Base-by-base conservation (phyloP, 2,329 filamentous ascomycete species). In the Colletotrichum kahawae region DNA sequence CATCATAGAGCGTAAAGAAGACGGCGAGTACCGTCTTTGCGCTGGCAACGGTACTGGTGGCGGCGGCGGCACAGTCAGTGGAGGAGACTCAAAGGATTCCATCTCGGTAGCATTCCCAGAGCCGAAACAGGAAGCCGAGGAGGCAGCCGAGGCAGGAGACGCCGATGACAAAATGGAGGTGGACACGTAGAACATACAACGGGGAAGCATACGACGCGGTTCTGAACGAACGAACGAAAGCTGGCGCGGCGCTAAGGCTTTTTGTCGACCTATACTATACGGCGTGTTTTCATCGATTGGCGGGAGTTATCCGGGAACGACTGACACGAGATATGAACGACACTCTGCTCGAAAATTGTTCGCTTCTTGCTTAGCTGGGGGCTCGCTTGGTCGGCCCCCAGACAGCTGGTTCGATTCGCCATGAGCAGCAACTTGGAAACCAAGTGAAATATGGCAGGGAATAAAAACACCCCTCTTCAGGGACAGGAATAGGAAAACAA, bases 1-100 rank as follows among this genome's bases (percentile, higher is more conserved):
- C 8, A 93, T 93, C 77, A 92, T 93, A 72, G 90, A 92, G 78
- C 83, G 85, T 9, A 88, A 87, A 71, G 88, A 87, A 18, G 88
- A 89, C 69, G 90, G 90, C 6, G 89, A 90, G 77, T 93, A 91
- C 79, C 87, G 87, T 48, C 84, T 93, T n/a, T 86, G 86, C 76
- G 82, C 80, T 36, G 86, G 87, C 36, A 85, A 84, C 21, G 86
- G 82, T 57, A 80, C 80, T 60, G 81, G 82, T 18, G 79, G 57
- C 33, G 75, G 59, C 31, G 51, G 51, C 33, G 63, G 43, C 34
- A 31, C 66, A 43, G 56, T 66, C 43, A 36, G 62, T 33, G 72
- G 77, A 65, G 36, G 43, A 57, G 60, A 70, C 24, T 59, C 74
- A 14, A 78, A 78, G 31, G 78, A 80, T 9, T 78, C 78, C 9